Percentiles rank a stretch among this genome's conserved stretches.
Conservation (phyloP, 2,329 filamentous ascomycete genomes). For the Falciphora oryzae region DNA sequence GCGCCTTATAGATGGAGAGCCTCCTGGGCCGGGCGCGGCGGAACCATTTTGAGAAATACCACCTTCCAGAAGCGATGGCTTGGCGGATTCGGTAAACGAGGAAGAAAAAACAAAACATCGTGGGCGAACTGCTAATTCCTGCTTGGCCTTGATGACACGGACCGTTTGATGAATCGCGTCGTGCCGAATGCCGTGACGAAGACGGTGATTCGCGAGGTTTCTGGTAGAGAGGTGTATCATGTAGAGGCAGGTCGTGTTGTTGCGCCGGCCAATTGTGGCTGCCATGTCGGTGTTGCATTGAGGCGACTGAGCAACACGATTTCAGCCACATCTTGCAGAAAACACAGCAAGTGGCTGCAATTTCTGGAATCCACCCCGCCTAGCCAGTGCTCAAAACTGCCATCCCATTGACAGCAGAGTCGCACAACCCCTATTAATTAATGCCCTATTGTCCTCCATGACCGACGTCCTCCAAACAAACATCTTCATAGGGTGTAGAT, state of each 20-base stretch:
- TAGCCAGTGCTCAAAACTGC: too few species aligned
- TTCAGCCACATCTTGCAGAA: too few species aligned
- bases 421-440: too few species aligned
- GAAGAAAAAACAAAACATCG: background rate
- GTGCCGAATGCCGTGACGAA: background rate
- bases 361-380: too few species aligned
- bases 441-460: too few species aligned
- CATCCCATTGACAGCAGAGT: too few species aligned
- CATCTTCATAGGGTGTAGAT: too few species aligned
- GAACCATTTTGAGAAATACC: background rate
- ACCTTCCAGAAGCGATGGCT: background rate
- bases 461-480: too few species aligned
- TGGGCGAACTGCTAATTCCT: background rate
- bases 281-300: too few species aligned
- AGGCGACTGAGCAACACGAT: too few species aligned
- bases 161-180: background rate
- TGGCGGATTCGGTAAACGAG: background rate
- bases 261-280: background rate
- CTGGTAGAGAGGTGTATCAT: background rate
- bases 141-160: background rate
- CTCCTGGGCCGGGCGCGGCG: background rate
- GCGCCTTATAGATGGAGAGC: background rate
- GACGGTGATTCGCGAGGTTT: too few species aligned
- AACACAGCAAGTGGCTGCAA: too few species aligned
- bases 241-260: background rate